These are phyloP conservation scores for Cairneyella variabilis DNA, from an alignment of 495 filamentous ascomycete genomes.

Conservation along the genomic window DNA sequence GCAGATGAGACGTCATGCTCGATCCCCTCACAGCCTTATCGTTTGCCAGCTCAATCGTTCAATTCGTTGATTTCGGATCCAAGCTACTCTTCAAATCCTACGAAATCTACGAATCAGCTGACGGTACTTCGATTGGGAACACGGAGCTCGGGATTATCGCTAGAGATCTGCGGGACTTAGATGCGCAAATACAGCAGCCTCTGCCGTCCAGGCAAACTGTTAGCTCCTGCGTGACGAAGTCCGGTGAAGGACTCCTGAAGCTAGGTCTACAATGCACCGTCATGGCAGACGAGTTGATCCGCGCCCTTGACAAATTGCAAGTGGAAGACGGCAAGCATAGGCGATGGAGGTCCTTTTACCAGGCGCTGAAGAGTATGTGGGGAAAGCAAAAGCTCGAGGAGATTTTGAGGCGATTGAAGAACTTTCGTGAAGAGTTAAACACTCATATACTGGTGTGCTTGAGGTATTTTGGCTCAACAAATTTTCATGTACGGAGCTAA, in stretches of 20 bases:
- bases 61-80: slow-evolving; percentile 5
- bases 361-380: not conserved
- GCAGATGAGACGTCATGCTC: not conserved
- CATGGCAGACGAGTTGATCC: not conserved
- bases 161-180: not conserved
- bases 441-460: not conserved
- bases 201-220: not conserved
- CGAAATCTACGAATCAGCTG: not conserved
- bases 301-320: not conserved
- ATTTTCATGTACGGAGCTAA: no score
- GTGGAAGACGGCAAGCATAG: not conserved
- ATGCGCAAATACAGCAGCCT: not conserved
- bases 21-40: slow-evolving; percentile 3
- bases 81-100: not conserved
- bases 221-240: not conserved
- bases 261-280: not conserved
- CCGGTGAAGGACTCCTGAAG: not conserved
- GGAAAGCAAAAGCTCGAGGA: not conserved
- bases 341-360: not conserved
- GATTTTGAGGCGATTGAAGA: not conserved
- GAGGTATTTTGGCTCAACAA: no score
- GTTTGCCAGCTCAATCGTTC: not conserved
- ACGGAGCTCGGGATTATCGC: not conserved
- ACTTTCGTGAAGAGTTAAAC: not conserved
- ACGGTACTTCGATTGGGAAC: not conserved